Evolutionary conservation across 768 basidiomycete genomes (phyloP), one percentile per base, ranked within the genome.

Genomic region (Kwoniella sp.): DNA sequence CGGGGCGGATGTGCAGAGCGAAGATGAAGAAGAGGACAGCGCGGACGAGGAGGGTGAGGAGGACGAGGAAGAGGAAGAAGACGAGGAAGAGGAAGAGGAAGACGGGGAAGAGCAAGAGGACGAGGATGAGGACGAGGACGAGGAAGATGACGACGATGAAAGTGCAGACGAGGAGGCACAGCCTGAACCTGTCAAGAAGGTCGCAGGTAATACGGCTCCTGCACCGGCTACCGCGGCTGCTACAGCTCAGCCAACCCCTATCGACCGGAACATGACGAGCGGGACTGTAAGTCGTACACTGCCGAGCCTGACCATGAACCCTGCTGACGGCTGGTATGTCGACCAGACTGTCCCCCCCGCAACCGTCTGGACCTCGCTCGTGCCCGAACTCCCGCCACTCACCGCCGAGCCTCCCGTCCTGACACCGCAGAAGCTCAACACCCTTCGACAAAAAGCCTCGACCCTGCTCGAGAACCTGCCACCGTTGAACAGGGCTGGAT

Each of bases 41-140:
- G 63, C 65, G 5, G 62, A 56, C n/a, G 63, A 62, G 32, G 60
- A 53, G 14, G 54, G 65, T 15, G 46, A 81, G 80, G 66, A 75
- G 79, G 45, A 78, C 76, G 27, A 78, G 77, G 57, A 80, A 79
- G 57, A 59, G n/a, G 62, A 59, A 1, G 58, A 55, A 4, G 61
- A 60, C 15, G 66, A 65, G 8, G 57, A 52, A 5, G 57, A 73
- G 23, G 73, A 71, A 25, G 53, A 56, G 8, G 63, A 65, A 1
- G 67, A 56, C 0, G 45, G 41, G 5, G 60, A 53, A 1, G 62
- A 57, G 3, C 58, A 51, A 2, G 65, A 62, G 1, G 59, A 63
- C 3, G 69, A 64, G 11, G 61, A 53, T 5, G 62, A 57, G 10
- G 62, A 56, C 3, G 69, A 68, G 10, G 68, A 60, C 10, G 60